Evolutionary conservation across 2,329 filamentous ascomycete species (phyloP).

Genomic region (Fusarium decemcellulare): DNA sequence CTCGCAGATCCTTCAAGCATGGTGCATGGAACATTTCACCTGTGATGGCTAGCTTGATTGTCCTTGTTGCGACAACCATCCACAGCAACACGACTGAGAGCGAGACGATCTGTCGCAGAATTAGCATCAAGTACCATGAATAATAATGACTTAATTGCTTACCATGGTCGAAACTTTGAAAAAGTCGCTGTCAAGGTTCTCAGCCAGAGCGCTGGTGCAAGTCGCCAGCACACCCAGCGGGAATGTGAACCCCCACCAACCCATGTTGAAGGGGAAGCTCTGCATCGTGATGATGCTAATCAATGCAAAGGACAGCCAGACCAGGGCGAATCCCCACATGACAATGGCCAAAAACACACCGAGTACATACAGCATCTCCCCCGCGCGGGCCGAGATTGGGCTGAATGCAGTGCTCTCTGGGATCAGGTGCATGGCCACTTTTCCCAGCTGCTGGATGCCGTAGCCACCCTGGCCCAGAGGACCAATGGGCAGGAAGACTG

Average conservation of each 20-base stretch:
- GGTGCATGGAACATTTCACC: conserved; percentile 63
- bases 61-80: conserved; percentile 57
- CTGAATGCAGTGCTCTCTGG: conserved; percentile 61
- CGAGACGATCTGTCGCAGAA: conserved; percentile 54
- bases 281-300: conserved; percentile 57
- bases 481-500: conserved; percentile 76
- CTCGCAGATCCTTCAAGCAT: conserved; percentile 56
- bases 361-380: conserved; percentile 68
- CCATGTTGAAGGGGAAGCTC: conserved; percentile 61
- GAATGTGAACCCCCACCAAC: conserved; percentile 65
- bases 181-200: conserved; percentile 59
- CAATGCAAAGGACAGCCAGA: conserved; percentile 61
- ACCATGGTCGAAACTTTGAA: conserved; percentile 59
- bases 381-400: conserved; percentile 54
- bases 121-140: conserved; percentile 13
- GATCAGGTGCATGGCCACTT: conserved; percentile 59
- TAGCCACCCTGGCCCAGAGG: conserved; percentile 78
- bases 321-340: conserved; percentile 62
- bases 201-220: conserved; percentile 56
- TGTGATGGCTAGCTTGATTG: conserved; percentile 53
- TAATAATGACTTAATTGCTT: not conserved
- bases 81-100: conserved; percentile 58
- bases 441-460: conserved; percentile 66
- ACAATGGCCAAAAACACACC: conserved; percentile 63
- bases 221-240: conserved; percentile 61